Percentiles rank a stretch among this genome's conserved stretches.
These are phyloP conservation scores for Fusarium tanahbumbuense DNA, from an alignment of 2,329 filamentous ascomycete genomes.

Conservation along the genomic window DNA sequence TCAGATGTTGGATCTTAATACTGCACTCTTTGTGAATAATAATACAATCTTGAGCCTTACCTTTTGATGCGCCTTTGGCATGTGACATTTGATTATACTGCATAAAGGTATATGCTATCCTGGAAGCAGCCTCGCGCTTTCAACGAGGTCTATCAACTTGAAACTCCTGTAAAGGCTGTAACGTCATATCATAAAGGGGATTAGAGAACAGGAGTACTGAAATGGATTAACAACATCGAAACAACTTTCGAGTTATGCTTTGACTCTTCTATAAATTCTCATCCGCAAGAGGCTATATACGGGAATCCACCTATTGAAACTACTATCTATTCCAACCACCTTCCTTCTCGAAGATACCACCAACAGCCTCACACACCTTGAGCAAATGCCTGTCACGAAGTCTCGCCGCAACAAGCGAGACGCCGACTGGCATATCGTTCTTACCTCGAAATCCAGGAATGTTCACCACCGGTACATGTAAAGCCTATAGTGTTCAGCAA, in stretches of 20 bases:
- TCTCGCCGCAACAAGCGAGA: constrained; percentile 62
- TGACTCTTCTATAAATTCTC: neutral
- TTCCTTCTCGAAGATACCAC: constrained; percentile 48
- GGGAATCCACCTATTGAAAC: too few relatives aligned
- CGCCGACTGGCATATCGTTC: constrained; percentile 65
- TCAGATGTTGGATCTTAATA: constrained; percentile 18
- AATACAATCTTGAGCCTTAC: neutral
- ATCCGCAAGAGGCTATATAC: neutral
- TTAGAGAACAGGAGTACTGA: too few relatives aligned
- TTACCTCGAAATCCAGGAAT: constrained; percentile 70
- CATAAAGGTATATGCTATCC: too few relatives aligned
- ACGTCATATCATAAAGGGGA: too few relatives aligned
- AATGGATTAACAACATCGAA: too few relatives aligned
- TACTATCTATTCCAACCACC: constrained; percentile 37
- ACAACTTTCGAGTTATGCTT: too few relatives aligned
- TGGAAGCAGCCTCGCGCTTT: too few relatives aligned
- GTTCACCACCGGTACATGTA: constrained; percentile 72
- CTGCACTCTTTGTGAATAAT: constrained; percentile 5
- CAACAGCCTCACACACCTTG: constrained; percentile 53
- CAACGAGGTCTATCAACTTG: too few relatives aligned
- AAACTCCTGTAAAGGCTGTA: too few relatives aligned
- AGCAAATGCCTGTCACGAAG: constrained; percentile 60
- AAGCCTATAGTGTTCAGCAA: constrained; percentile 43
- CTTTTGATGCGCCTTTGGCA: neutral
- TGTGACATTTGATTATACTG: too few relatives aligned